These are phyloP conservation scores for Testicularia cyperi DNA, from an alignment of 1,284 basidiomycete genomes.

Conservation along the genomic window DNA sequence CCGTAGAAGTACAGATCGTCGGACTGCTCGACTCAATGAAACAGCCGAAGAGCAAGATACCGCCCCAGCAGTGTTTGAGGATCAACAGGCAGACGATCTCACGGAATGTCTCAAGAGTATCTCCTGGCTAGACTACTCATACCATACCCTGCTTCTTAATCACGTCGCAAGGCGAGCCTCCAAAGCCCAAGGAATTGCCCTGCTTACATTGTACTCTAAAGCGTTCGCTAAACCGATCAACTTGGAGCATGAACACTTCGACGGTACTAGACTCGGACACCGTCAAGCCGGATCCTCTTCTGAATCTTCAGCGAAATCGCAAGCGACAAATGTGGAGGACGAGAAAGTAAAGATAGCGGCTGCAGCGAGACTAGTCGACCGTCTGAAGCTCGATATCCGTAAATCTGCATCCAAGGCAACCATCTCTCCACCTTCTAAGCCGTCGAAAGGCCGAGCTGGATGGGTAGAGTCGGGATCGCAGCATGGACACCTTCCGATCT, in stretches of 20 bases:
- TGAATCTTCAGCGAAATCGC: background rate
- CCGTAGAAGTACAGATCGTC: background rate
- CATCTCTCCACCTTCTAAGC: too few relatives aligned
- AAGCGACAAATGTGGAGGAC: too few relatives aligned
- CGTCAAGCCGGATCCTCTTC: background rate
- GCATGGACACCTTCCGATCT: constrained; percentile 81
- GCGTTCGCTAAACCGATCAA: constrained; percentile 31
- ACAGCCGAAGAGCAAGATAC: background rate
- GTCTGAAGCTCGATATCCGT: constrained; percentile 31
- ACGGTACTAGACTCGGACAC: constrained; percentile 1
- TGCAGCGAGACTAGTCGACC: constrained; percentile 11
- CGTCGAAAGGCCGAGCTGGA: background rate
- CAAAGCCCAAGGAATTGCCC: constrained; percentile 85
- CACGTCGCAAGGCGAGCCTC: constrained; percentile 85
- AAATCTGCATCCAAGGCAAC: constrained; percentile 3
- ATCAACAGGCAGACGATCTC: background rate
- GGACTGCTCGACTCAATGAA: background rate
- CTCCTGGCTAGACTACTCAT: constrained; percentile 69
- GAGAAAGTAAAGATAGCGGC: background rate
- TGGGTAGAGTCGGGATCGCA: background rate
- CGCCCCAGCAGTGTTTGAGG: background rate
- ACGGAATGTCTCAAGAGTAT: constrained; percentile 14
- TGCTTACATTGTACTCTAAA: constrained; percentile 78
- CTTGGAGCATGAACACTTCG: constrained; percentile 9
- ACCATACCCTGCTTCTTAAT: constrained; percentile 83